Base-by-base conservation (phyloP, 208 protist species). In the Leishmania mexicana region DNA sequence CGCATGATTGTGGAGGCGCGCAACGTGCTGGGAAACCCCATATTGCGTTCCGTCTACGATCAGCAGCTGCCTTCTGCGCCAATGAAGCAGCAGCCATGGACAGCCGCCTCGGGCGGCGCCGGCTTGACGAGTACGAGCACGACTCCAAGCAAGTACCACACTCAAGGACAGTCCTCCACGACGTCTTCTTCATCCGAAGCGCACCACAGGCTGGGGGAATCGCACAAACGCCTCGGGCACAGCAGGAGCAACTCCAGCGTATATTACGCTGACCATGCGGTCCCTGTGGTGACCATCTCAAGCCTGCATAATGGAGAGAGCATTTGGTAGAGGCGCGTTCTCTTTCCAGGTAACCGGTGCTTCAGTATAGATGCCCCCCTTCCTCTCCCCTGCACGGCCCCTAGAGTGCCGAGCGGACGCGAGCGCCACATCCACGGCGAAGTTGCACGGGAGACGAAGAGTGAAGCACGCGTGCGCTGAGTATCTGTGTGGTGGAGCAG, bases 1-100 rank as follows among this genome's bases (percentile, higher is more conserved):
- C 83, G 88, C 15, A 75, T 97, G 47, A 86, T 96, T 35, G 90
- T 96, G 51, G 95, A 97, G 87, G 90, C 95, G 17, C 90, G 91
- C 77, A 96, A 96, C 75, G 93, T 97, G 17, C 86, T 96, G 49
- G 90, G 95, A 62, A 87, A 94, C 76, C 81, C 88, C 1, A 65
- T 73, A 7, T 79, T 96, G 40, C 93, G 95, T 17, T 79, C 57
- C 60, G 88, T 92, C 85, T 96, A 97, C 81, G 92, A 97, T 80
- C 78, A 85, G 51, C 85, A 86, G 31, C 76, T 95, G 73, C 68
- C 81, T 11, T 40, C 80, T 19, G 67, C 72, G 28, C 70, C 75
- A 15, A 53, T 81, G 31, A 84, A 84, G 75, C 75, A 79, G 74
- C 85, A 87, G 45, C 74, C 65, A 17, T 90, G 83, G 76, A 62